These are phyloP conservation scores for Mimosa pudica DNA, from an alignment of 306 rosid species.

Conservation along the genomic window DNA sequence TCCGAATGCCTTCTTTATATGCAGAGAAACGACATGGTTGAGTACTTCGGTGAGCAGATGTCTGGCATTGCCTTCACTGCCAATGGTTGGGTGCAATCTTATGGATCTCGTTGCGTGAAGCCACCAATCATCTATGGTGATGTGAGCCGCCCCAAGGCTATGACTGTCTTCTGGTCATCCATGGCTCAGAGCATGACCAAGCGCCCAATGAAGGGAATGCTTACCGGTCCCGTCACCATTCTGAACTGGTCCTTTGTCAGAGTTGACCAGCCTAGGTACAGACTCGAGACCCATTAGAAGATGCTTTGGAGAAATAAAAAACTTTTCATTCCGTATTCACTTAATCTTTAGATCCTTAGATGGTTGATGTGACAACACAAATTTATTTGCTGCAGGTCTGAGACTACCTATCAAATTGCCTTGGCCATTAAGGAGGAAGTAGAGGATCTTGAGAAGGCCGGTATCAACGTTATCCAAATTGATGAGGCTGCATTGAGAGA, in stretches of 20 bases:
- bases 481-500: conserved; percentile 96
- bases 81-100: conserved; percentile 93
- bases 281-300: neutral
- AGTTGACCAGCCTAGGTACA: conserved; percentile 80
- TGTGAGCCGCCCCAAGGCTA: conserved; percentile 87
- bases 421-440: conserved; percentile 92
- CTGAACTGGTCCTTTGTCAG: conserved; percentile 93
- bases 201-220: conserved; percentile 97
- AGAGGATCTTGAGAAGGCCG: conserved; percentile 87
- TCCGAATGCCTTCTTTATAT: conserved; percentile 33
- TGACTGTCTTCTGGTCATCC: conserved; percentile 94
- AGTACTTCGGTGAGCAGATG: conserved; percentile 89
- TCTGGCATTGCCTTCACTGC: conserved; percentile 83
- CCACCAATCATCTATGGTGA: conserved; percentile 93
- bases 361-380: conserved; percentile 17
- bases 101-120: conserved; percentile 94
- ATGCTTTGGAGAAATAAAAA: neutral
- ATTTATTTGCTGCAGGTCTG: conserved; percentile 46
- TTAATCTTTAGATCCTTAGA: conserved; percentile 2
- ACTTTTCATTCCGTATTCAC: neutral
- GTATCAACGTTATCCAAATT: conserved; percentile 73
- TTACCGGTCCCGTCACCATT: conserved; percentile 92
- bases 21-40: conserved; percentile 95
- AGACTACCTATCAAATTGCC: conserved; percentile 86
- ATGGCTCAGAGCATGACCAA: conserved; percentile 77